Evolutionary conservation across 2,329 filamentous ascomycete species (phyloP).

Genomic region (Talaromyces sp.): DNA sequence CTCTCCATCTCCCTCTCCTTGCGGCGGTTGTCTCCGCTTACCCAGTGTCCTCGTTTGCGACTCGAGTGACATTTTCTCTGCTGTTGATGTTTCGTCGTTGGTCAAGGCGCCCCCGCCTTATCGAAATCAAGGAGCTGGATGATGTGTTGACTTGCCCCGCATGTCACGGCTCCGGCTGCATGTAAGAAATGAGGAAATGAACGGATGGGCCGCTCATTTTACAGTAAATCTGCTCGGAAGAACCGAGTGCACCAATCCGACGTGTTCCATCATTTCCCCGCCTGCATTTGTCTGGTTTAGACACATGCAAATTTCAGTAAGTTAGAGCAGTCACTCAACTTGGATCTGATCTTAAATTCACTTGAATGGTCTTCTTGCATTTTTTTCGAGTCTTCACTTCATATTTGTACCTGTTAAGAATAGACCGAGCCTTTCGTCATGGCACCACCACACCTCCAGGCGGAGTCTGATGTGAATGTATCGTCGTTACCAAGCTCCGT

Average conservation of each 20-base stretch:
- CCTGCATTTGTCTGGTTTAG: background rate
- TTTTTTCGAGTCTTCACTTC: background rate
- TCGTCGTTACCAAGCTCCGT: background rate
- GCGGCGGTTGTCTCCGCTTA: slow-evolving; percentile 1
- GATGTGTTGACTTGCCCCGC: background rate
- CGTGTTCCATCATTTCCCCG: background rate
- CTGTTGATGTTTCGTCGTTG: background rate
- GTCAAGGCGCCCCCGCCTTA: background rate
- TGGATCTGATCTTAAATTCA: background rate
- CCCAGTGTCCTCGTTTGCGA: background rate
- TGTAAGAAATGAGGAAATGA: background rate
- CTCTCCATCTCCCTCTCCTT: background rate
- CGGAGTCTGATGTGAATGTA: background rate
- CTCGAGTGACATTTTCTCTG: background rate
- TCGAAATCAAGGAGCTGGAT: background rate
- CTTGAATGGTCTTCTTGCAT: background rate
- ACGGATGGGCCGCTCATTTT: background rate
- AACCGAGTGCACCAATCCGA: background rate
- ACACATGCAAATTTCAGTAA: background rate
- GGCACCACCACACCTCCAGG: background rate
- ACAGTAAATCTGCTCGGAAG: background rate
- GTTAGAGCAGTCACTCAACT: background rate
- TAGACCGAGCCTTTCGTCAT: background rate
- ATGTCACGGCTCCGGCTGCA: background rate
- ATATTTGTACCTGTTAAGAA: background rate